A percentile compares a stretch with the other conserved stretches of the same genome.
phyloP scores from a whole-genome alignment of 371 early-diverging fungal genomes.

The Vairimorpha necatrix region DNA sequence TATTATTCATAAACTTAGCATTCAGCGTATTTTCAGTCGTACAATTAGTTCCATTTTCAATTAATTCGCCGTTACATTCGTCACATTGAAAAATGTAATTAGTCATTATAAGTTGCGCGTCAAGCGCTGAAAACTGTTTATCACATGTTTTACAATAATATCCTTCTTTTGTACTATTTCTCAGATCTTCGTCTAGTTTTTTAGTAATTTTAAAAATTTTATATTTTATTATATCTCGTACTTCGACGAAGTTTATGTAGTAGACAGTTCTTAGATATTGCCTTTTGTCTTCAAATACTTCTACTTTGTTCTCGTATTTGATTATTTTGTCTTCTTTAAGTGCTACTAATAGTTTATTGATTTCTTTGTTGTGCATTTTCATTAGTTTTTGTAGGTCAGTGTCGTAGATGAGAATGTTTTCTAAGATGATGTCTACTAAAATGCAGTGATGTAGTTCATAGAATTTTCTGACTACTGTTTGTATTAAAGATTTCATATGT shows the following conservation, averaged over 20 bases:
- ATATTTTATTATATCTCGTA: slow-evolving; percentile 64
- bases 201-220: slow-evolving; percentile 65
- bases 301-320: slow-evolving; percentile 61
- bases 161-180: slow-evolving; percentile 38
- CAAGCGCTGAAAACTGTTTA: slow-evolving; percentile 58
- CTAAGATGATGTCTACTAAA: slow-evolving; percentile 62
- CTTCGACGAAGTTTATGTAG: slow-evolving; percentile 62
- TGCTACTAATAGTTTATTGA: slow-evolving; percentile 59
- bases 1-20: slow-evolving; percentile 50
- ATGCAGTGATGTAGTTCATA: slow-evolving; percentile 63
- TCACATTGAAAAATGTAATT: slow-evolving; percentile 62
- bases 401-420: slow-evolving; percentile 60
- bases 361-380: slow-evolving; percentile 64
- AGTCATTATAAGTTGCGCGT: slow-evolving; percentile 60
- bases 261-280: slow-evolving; percentile 55
- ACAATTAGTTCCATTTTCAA: slow-evolving; percentile 47
- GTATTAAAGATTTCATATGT: slow-evolving; percentile 56
- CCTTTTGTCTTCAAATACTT: slow-evolving; percentile 54
- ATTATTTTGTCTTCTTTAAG: slow-evolving; percentile 64
- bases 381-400: slow-evolving; percentile 59
- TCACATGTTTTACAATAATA: slow-evolving; percentile 60
- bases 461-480: slow-evolving; percentile 58
- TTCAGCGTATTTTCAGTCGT: slow-evolving; percentile 36
- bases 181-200: slow-evolving; percentile 53
- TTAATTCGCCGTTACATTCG: slow-evolving; percentile 61